Base-by-base conservation (phyloP, 805 yeast genomes). In the Barnettozyma wickerhamii region DNA sequence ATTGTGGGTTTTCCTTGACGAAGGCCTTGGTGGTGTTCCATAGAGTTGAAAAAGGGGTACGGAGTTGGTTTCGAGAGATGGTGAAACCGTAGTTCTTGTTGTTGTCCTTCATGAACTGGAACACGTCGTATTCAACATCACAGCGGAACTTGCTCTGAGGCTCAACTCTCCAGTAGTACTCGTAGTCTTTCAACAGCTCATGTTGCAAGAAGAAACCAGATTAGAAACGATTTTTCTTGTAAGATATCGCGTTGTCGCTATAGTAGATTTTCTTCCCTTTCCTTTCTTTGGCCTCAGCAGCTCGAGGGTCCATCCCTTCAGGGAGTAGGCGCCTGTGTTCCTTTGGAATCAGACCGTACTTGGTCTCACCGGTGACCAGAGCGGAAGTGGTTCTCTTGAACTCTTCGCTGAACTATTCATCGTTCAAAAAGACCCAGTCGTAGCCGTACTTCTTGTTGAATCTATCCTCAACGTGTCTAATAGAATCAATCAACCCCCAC, bases 391-490 rank as follows among this genome's bases (percentile, higher is more conserved):
- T 59, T 20, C 62, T 55, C 42, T 65, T 71, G 59, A 85, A 86
- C 47, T 74, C 75, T 4, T 68, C 71, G 32, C 71, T 56, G 58
- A 86, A 86, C 3, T 74, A 75, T 46, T 68, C 74, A 54, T 86
- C 89, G 58, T 86, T 86, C 35, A 85, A 60, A 51, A 86, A 85
- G 3, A 84, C 81, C 87, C 89, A 85, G 59, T 85, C 93, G 55
- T 85, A 84, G 49, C 78, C 73, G 56, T 60, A 81, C 39, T 69
- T 64, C 31, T 55, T 27, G 60, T 85, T 85, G 66, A 83, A 85
- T 36, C 91, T 66, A 53, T 75, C 81, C 55, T 85, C 86, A 38
- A 81, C 74, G 45, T 72, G 71, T 53, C 79, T 74, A 40, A 85
- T 74, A 10, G 91, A 72, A 31, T 71, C 73, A 10, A 80, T 59